phyloP scores from a whole-genome alignment of 2,329 filamentous ascomycete species.

The Neurospora crassa region DNA sequence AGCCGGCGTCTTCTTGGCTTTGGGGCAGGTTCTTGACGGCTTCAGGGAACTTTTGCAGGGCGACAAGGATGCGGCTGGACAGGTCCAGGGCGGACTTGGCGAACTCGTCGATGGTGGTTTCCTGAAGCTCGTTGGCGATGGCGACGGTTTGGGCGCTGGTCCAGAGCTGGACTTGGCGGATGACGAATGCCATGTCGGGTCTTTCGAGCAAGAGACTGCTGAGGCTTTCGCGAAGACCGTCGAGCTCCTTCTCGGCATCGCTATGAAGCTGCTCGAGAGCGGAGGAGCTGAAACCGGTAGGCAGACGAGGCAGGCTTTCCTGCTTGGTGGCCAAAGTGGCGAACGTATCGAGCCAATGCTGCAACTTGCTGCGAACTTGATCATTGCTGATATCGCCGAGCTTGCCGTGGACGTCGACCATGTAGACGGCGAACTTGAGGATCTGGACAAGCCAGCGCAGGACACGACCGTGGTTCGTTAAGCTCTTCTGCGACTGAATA shows the following conservation, averaged over 20 bases:
- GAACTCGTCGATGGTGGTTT: slow-evolving; percentile 32
- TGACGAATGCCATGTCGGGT: slow-evolving; percentile 53
- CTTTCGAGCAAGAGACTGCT: slow-evolving; percentile 32
- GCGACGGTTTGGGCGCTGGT: slow-evolving; percentile 26
- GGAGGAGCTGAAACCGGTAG: slow-evolving; percentile 38
- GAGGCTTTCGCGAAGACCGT: slow-evolving; percentile 32
- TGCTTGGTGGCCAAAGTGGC: slow-evolving; percentile 32
- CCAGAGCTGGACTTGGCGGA: slow-evolving; percentile 61
- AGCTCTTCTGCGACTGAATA: slow-evolving; percentile 10
- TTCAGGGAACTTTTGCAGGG: slow-evolving; percentile 62
- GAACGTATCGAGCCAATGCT: slow-evolving; percentile 41
- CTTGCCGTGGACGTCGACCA: slow-evolving; percentile 58
- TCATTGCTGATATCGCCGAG: slow-evolving; percentile 46
- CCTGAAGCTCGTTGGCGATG: slow-evolving; percentile 7
- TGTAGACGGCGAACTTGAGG: slow-evolving; percentile 49
- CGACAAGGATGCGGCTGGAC: slow-evolving; percentile 69
- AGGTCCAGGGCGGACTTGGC: slow-evolving; percentile 50
- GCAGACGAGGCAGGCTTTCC: slow-evolving; percentile 36
- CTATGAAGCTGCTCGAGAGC: slow-evolving; percentile 24
- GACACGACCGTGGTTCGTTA: slow-evolving; percentile 20
- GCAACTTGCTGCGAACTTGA: slow-evolving; percentile 33
- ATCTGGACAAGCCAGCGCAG: slow-evolving; percentile 59
- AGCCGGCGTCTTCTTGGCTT: slow-evolving; percentile 51
- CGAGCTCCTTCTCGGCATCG: slow-evolving; percentile 28
- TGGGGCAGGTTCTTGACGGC: slow-evolving; percentile 43